phyloP scores from a whole-genome alignment of 1,284 basidiomycete genomes.

The Singerocomus inundabilis region DNA sequence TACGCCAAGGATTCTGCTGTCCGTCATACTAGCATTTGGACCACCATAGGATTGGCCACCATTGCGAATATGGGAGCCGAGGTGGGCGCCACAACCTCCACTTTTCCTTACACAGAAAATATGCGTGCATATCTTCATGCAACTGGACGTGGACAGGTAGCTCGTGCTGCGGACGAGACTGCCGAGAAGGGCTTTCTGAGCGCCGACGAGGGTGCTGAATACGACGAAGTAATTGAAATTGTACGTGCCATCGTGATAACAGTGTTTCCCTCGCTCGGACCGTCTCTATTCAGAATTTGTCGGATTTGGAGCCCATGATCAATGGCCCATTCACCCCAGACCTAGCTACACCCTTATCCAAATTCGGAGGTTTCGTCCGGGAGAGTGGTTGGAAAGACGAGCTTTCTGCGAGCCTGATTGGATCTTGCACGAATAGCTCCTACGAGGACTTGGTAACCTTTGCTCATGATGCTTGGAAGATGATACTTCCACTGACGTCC shows the following conservation, averaged over 20 bases:
- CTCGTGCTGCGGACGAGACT: constrained; percentile 85
- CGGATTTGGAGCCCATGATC: constrained; percentile 90
- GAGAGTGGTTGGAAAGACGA: constrained; percentile 91
- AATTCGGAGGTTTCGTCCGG: constrained; percentile 80
- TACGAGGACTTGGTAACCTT: constrained; percentile 86
- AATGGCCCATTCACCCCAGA: constrained; percentile 99
- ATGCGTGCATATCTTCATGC: constrained; percentile 92
- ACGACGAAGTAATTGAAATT: constrained; percentile 94
- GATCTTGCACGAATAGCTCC: constrained; percentile 97
- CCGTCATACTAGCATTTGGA: neutral
- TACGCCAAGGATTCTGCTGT: constrained; percentile 24
- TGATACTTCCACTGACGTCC: constrained; percentile 9
- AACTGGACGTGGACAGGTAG: constrained; percentile 88
- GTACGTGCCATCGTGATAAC: constrained; percentile 45
- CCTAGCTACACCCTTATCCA: constrained; percentile 91
- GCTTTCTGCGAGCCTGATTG: constrained; percentile 89
- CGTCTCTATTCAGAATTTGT: constrained; percentile 64
- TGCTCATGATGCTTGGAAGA: neutral
- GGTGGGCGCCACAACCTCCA: constrained; percentile 97
- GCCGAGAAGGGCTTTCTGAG: constrained; percentile 74
- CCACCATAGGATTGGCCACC: constrained; percentile 73
- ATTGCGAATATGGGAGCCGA: constrained; percentile 99
- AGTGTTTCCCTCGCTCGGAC: neutral
- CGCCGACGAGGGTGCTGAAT: constrained; percentile 90
- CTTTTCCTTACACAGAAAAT: constrained; percentile 90